phyloP scores from a whole-genome alignment of 257 asterid species.

The Nicotiana otophora region DNA sequence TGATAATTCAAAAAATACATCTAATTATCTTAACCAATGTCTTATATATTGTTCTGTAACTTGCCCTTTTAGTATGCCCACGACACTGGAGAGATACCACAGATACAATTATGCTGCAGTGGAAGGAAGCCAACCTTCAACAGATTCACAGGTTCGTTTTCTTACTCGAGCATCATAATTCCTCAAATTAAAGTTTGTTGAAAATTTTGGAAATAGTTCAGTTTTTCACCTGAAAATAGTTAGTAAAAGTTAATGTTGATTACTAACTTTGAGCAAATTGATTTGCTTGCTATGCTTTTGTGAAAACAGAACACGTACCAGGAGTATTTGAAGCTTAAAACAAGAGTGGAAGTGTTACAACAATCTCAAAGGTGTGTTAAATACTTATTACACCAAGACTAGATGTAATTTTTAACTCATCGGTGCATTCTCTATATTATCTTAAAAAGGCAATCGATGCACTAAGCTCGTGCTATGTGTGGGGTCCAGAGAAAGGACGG shows the following conservation, averaged over 20 bases:
- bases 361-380: conserved; percentile 62
- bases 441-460: neutral
- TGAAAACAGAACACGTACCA: conserved; percentile 40
- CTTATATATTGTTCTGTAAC: neutral
- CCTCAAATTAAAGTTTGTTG: neutral
- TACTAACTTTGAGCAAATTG: neutral
- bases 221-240: neutral
- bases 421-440: neutral
- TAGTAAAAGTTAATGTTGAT: neutral
- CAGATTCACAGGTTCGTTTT: conserved; percentile 36
- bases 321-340: conserved; percentile 59
- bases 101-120: conserved; percentile 35
- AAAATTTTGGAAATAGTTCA: neutral
- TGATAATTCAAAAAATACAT: no score
- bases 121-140: conserved; percentile 33
- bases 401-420: neutral
- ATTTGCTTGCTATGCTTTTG: neutral
- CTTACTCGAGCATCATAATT: neutral
- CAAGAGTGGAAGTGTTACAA: conserved; percentile 48
- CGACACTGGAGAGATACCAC: conserved; percentile 53
- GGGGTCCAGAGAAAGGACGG: fast-evolving
- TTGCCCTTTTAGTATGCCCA: conserved; percentile 30
- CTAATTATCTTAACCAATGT: no score
- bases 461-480: neutral
- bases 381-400: neutral